A percentile compares a stretch with the other conserved stretches of the same genome.
Evolutionary conservation across 805 yeast species (phyloP).

Genomic region (Saccharomycopsis vini): DNA sequence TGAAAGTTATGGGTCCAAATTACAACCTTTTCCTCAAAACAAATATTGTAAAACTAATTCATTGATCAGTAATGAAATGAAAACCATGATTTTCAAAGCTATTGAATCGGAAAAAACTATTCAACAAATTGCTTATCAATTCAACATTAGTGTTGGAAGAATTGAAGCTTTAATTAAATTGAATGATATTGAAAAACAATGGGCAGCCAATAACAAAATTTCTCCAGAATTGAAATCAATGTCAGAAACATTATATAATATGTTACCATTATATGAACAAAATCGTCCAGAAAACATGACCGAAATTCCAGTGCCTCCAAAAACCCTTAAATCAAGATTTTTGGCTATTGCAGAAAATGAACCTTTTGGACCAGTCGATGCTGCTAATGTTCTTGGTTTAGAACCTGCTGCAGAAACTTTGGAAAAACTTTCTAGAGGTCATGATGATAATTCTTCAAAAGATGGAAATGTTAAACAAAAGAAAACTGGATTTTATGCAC

Average conservation of each 20-base stretch:
- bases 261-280: constrained; percentile 68
- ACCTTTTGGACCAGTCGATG: constrained; percentile 93
- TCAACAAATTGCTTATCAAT: constrained; percentile 69
- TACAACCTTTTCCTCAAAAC: constrained; percentile 81
- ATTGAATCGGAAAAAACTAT: constrained; percentile 42
- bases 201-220: constrained; percentile 44
- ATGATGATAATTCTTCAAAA: constrained; percentile 31
- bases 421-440: constrained; percentile 52
- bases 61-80: constrained; percentile 49
- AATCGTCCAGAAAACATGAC: constrained; percentile 63
- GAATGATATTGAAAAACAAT: constrained; percentile 51
- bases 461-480: constrained; percentile 23
- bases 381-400: constrained; percentile 72
- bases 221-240: constrained; percentile 49
- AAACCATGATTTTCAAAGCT: constrained; percentile 50
- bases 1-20: constrained; percentile 11
- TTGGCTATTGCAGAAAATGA: constrained; percentile 87
- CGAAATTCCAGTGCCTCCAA: constrained; percentile 88
- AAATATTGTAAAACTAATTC: constrained; percentile 58
- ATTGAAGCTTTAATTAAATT: constrained; percentile 80
- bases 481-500: constrained; percentile 38
- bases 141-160: constrained; percentile 76
- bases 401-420: constrained; percentile 84
- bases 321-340: constrained; percentile 74
- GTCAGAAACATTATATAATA: constrained; percentile 55